Base-by-base conservation (phyloP, 2,329 filamentous ascomycete genomes). In the Hypomyces perniciosus region DNA sequence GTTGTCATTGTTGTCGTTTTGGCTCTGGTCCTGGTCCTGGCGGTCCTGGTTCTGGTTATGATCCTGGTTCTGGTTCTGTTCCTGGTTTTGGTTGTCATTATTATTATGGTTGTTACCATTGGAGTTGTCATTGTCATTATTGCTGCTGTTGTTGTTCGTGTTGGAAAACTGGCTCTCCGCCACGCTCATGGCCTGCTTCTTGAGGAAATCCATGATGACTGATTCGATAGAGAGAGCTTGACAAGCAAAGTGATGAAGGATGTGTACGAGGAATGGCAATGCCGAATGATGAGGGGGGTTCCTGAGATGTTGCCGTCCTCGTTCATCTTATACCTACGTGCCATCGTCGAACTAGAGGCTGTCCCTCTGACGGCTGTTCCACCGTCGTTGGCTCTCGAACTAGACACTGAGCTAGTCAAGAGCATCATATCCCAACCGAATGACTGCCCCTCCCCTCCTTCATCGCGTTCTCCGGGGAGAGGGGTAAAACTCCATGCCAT, bases 141-240 rank as follows among this genome's bases (percentile, higher is more conserved):
- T 42, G 38, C 55, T 44, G 38, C 35, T 37, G 30, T 51, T 56
- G n/a, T n/a, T 20, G 20, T 20, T 20, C 20, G 20, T 20, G 20
- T 20, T 20, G 20, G 20, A 20, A 20, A 20, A 20, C 20, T 20
- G 20, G 20, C 20, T 20, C 20, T 20, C 20, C 20, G 20, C 20
- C 20, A 20, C 20, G 3, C 20, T 20, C 20, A 20, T 20, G 20
- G 20, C 20, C 20, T 20, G 20, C 20, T 68, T 66, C 59, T 70
- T 70, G 63, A 71, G 28, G 58, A 69, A 67, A 66, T 72, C 68
- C 69, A 72, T 72, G 51, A 40, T 63, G 61, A 56, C 48, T 12
- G 42, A 26, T 30, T 33, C 20, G 20, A 20, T 20, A 20, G 20
- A 2, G 20, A 20, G 20, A 20, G 2, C 20, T 20, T 20, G 20